These are phyloP conservation scores for Beauveria brongniartii DNA, from an alignment of 2,329 filamentous ascomycete species.

Conservation along the genomic window DNA sequence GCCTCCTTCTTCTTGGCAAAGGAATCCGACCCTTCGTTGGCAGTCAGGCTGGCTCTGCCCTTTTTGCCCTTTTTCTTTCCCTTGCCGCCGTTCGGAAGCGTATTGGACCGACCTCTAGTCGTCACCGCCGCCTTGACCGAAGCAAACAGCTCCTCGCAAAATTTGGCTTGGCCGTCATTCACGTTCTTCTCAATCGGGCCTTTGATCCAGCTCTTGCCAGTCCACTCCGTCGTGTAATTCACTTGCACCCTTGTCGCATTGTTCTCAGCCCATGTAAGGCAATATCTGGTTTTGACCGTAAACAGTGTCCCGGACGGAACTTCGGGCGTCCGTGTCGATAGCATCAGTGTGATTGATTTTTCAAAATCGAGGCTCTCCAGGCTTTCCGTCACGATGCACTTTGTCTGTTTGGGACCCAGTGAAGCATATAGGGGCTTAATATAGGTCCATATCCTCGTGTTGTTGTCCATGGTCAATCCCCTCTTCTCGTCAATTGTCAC, in stretches of 20 bases:
- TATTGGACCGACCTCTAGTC: slow-evolving; percentile 48
- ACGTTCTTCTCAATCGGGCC: slow-evolving; percentile 97
- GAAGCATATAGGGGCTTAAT: slow-evolving; percentile 81
- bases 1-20: slow-evolving; percentile 32
- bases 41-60: slow-evolving; percentile 36
- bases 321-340: slow-evolving; percentile 84
- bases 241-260: slow-evolving; percentile 80
- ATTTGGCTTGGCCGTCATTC: slow-evolving; percentile 78
- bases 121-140: slow-evolving; percentile 66
- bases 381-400: slow-evolving; percentile 80
- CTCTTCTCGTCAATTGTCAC: slow-evolving; percentile 79
- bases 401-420: slow-evolving; percentile 89
- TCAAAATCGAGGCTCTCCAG: slow-evolving; percentile 83
- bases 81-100: slow-evolving; percentile 41
- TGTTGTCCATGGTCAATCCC: slow-evolving; percentile 67
- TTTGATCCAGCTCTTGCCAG: slow-evolving; percentile 96
- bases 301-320: slow-evolving; percentile 93
- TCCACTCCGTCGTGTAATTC: slow-evolving; percentile 91
- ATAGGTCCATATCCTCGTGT: slow-evolving; percentile 69
- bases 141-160: slow-evolving; percentile 72
- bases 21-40: slow-evolving; percentile 31
- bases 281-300: slow-evolving; percentile 86
- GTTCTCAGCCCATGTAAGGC: slow-evolving; percentile 82
- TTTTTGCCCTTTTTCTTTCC: slow-evolving; percentile 56
- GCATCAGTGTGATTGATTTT: slow-evolving; percentile 73